A percentile compares a stretch with the other conserved stretches of the same genome.
phyloP scores from a whole-genome alignment of 169 alveolate genomes.

The Eimeria zaria region DNA sequence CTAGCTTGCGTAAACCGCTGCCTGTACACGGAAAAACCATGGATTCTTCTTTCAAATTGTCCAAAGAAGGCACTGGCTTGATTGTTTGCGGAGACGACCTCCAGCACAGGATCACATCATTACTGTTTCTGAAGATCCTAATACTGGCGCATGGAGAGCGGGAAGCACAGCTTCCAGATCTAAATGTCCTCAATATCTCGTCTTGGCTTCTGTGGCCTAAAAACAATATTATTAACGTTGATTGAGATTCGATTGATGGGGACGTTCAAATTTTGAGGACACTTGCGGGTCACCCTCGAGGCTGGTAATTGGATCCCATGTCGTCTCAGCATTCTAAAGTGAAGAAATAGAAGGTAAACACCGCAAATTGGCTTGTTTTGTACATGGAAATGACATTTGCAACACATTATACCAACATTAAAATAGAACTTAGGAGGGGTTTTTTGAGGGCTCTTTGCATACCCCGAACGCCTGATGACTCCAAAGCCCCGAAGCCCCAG shows the following conservation, averaged over 20 bases:
- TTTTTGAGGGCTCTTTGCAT: neutral
- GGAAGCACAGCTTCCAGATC: too few relatives aligned
- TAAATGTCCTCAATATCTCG: too few relatives aligned
- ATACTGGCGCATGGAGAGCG: too few relatives aligned
- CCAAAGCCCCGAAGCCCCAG: conserved; percentile 16
- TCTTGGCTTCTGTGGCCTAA: neutral
- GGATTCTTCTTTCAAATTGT: neutral
- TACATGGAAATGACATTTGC: neutral
- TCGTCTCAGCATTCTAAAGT: too few relatives aligned
- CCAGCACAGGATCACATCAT: neutral
- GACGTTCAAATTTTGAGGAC: neutral
- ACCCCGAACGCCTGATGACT: neutral
- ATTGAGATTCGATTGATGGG: neutral
- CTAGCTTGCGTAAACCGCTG: neutral
- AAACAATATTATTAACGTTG: neutral
- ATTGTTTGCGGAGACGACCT: neutral
- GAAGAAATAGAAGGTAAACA: neutral
- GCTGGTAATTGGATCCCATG: neutral
- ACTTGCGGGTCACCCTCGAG: neutral
- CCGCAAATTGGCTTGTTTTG: neutral
- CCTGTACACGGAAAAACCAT: neutral
- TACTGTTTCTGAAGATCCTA: neutral
- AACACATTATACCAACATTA: neutral
- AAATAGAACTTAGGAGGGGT: neutral
- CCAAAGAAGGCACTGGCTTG: neutral